These are phyloP conservation scores for Gossypioides kirkii DNA, from an alignment of 345 rosid genomes.

Conservation along the genomic window DNA sequence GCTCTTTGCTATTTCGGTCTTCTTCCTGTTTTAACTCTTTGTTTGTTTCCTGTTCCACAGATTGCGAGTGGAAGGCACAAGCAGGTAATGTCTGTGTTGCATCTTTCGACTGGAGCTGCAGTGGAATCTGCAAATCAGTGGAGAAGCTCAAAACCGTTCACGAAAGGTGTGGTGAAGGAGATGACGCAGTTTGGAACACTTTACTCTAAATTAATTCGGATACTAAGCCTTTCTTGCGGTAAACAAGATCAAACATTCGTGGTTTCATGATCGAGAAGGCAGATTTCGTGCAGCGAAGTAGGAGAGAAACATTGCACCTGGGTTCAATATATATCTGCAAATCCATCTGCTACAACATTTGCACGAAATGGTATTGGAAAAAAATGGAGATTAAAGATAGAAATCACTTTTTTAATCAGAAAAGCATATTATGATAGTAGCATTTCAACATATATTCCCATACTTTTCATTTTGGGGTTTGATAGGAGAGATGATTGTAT, in stretches of 20 bases:
- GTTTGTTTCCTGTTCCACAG: slow-evolving; percentile 28
- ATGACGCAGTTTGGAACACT: slow-evolving; percentile 78
- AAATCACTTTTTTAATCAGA: neutral
- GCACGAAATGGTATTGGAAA: neutral
- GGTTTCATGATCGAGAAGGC: neutral
- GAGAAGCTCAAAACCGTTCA: slow-evolving; percentile 76
- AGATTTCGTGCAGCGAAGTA: neutral
- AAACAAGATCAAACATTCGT: neutral
- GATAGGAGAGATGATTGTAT: neutral
- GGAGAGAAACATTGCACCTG: neutral
- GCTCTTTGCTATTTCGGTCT: neutral
- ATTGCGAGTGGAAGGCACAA: slow-evolving; percentile 98
- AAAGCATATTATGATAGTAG: neutral
- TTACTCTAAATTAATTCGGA: slow-evolving; percentile 18
- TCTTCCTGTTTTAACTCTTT: neutral
- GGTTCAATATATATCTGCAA: neutral
- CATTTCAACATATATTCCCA: neutral
- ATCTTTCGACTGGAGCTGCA: slow-evolving; percentile 97
- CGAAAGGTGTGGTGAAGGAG: slow-evolving; percentile 86
- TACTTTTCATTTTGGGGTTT: neutral
- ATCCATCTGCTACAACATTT: neutral
- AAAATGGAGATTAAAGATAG: neutral
- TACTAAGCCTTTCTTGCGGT: neutral
- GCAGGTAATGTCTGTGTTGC: slow-evolving; percentile 91
- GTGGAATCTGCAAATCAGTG: slow-evolving; percentile 95